Base-by-base conservation (phyloP, 1,284 basidiomycete genomes). In the Bondarzewia mesenterica region DNA sequence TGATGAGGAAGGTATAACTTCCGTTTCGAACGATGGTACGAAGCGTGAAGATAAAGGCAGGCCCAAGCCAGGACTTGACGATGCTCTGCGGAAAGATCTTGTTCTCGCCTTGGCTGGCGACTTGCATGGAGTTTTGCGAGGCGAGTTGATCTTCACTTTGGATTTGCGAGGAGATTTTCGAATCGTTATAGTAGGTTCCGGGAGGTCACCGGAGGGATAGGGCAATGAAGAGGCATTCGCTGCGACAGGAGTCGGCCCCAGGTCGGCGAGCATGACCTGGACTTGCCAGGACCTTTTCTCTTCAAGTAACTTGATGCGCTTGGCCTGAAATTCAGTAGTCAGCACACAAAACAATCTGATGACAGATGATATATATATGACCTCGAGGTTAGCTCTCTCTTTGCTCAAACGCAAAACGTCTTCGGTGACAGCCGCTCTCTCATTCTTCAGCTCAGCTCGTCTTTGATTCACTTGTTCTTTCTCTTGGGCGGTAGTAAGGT, bases 341-440 rank as follows among this genome's bases (percentile, higher is more conserved):
- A 42, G 32, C 18, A 22, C 7, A 20, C 44, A 32, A 18, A 4
- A 4, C 10, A 20, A 20, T 50, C 7, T 41, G n/a, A 4, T 35
- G 5, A 32, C 27, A 4, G 44, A 7, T 7, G 7, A n/a, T n/a
- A 42, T 36, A 21, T 16, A 35, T 55, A 59, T 56, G 59, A 88
- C 88, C 76, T 89, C 85, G 5, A 91, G 61, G 4, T 69, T 66
- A 3, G 77, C 74, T 57, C 78, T 78, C 52, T 91, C 88, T 54
- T 77, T 76, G 0, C 77, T 77, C 14, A 92, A 63, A 51, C 71
- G 73, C 16, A 83, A 66, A 12, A 80, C 72, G 10, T 80, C 80
- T 50, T 83, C 78, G 0, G 79, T 79, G 54, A 89, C 80, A 52
- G 78, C 77, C 46, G 69, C 68, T 10, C 84, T 74, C 57, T 92